These are phyloP conservation scores for Orbilia quercus DNA, from an alignment of 2,329 filamentous ascomycete species.

Conservation along the genomic window DNA sequence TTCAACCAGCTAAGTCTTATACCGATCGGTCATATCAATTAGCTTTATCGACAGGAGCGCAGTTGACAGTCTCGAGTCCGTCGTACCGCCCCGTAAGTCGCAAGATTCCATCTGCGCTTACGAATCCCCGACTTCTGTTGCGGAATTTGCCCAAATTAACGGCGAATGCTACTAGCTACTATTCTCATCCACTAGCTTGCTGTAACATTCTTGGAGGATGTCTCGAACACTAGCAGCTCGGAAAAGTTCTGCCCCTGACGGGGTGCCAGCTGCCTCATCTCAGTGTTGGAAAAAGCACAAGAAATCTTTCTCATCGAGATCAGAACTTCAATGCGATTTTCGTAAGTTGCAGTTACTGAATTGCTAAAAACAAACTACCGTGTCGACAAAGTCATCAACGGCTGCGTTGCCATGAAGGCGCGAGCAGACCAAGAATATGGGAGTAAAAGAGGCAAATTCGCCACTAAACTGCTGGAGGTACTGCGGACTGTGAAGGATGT, in stretches of 20 bases:
- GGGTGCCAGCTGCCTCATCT: background rate
- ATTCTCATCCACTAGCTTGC: no score
- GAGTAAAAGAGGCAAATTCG: conserved; percentile 12
- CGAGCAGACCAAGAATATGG: conserved; percentile 16
- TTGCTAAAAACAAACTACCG: conserved; percentile 8
- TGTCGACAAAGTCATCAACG: conserved; percentile 17
- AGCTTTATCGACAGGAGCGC: no score
- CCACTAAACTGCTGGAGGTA: conserved; percentile 7
- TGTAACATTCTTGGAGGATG: no score
- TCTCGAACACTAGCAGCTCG: background rate
- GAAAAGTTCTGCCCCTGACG: background rate
- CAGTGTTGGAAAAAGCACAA: conserved; percentile 21
- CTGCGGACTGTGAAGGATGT: conserved; percentile 22
- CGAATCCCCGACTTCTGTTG: no score
- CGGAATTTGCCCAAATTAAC: no score
- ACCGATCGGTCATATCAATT: no score
- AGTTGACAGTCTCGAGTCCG: no score
- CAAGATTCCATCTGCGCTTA: no score
- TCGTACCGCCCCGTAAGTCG: no score
- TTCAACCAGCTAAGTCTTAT: no score
- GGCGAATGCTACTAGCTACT: no score
- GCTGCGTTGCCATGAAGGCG: conserved; percentile 12
- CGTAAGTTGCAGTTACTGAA: background rate
- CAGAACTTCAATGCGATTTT: background rate
- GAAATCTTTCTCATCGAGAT: conserved; percentile 17